phyloP scores from a whole-genome alignment of 768 basidiomycete species.

The Tricholoma matsutake region DNA sequence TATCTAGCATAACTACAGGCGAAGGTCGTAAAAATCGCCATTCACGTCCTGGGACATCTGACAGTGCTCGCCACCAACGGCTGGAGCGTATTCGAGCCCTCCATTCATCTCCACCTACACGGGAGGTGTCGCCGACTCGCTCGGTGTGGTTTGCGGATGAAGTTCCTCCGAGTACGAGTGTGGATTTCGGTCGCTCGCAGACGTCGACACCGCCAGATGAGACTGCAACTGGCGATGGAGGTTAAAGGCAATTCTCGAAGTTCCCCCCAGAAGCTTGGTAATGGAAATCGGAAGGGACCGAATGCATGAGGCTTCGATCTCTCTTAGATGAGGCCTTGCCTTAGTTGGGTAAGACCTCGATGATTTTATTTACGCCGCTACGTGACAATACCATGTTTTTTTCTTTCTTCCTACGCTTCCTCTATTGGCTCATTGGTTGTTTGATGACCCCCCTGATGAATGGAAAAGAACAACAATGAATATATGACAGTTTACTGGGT shows the following conservation, averaged over 20 bases:
- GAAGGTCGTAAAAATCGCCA: neutral
- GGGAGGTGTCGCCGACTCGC: constrained; percentile 44
- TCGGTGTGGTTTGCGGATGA: constrained; percentile 41
- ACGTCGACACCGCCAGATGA: neutral
- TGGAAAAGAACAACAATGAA: too few relatives aligned
- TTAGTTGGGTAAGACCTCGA: too few relatives aligned
- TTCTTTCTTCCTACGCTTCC: neutral
- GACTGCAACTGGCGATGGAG: neutral
- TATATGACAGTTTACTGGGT: too few relatives aligned
- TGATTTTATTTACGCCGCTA: too few relatives aligned
- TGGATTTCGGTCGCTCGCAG: neutral
- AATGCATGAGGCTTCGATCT: neutral
- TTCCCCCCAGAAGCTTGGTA: constrained; percentile 1
- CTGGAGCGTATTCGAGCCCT: constrained; percentile 30
- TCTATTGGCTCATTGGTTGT: too few relatives aligned
- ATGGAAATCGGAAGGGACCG: too few relatives aligned
- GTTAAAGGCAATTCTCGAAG: constrained; percentile 2
- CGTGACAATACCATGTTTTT: too few relatives aligned
- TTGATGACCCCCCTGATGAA: too few relatives aligned
- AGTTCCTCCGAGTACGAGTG: neutral
- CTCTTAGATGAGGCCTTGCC: too few relatives aligned
- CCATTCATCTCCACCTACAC: constrained; percentile 27
- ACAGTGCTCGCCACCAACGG: constrained; percentile 28
- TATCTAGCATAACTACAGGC: neutral
- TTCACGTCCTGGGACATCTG: constrained; percentile 23